Percentiles rank a stretch among this genome's conserved stretches.
phyloP scores from a whole-genome alignment of 345 rosid genomes.

The Sonneratia alba region DNA sequence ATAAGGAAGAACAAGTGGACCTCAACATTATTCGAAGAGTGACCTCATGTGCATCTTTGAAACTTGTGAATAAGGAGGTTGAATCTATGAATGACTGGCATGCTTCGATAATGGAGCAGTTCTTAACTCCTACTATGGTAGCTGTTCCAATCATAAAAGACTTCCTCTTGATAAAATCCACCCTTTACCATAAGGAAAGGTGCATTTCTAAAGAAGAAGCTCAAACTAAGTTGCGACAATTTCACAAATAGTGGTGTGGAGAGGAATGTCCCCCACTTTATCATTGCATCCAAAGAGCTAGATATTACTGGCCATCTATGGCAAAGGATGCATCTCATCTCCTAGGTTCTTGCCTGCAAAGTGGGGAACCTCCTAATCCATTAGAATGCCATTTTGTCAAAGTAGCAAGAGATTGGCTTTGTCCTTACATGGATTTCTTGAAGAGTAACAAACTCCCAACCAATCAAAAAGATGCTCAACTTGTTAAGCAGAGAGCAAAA shows the following conservation, averaged over 20 bases:
- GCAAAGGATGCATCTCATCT: too few species aligned
- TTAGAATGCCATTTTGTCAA: too few species aligned
- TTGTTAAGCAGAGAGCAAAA: too few species aligned
- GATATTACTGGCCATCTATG: too few species aligned
- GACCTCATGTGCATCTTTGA: neutral
- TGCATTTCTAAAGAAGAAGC: neutral
- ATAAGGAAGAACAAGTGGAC: neutral
- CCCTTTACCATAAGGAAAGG: neutral
- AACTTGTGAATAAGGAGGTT: neutral
- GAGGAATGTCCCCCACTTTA: neutral
- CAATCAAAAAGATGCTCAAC: too few species aligned
- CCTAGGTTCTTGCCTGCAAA: too few species aligned
- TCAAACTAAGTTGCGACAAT: neutral
- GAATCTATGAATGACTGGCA: neutral
- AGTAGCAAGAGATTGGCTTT: too few species aligned
- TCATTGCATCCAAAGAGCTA: too few species aligned
- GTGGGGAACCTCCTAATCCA: too few species aligned
- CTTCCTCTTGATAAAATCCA: neutral
- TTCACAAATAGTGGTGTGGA: neutral
- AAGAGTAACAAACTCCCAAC: too few species aligned
- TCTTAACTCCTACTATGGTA: neutral
- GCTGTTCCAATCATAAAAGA: neutral
- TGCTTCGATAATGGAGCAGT: neutral
- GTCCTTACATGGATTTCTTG: too few species aligned
- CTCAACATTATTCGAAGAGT: too few species aligned